Evolutionary conservation across 441 rosid genomes (phyloP), one percentile per base, ranked within the genome.

Genomic region (Adansonia madagascariensis): DNA sequence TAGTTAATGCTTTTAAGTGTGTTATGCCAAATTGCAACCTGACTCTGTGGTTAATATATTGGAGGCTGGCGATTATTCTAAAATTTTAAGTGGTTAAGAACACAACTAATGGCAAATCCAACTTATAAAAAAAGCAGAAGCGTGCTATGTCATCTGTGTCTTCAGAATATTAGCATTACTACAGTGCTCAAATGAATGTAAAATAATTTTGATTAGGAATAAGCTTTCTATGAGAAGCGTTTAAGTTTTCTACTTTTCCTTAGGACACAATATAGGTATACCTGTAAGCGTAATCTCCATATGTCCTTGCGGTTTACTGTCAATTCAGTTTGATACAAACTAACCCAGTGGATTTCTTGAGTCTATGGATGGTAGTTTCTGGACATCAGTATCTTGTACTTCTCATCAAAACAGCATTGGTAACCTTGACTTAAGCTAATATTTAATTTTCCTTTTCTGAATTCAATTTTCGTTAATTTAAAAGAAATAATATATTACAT

Each of bases 1-100:
- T 31, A 77, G n/a, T 75, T 59, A 55, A 44, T 73, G 60, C 62
- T 81, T 15, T 66, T 64, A 53, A 31, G 44, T 49, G 18, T 68
- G 73, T 57, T 73, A 18, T 55, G 11, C 9, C 63, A 56, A 20
- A 52, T 72, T 18, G 62, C 63, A 35, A 10, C 52, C 49, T 72
- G 65, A 56, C 64, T 56, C 50, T 22, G 4, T 61, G 56, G 73
- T 69, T 50, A 22, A 49, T 69, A 7, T 47, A 14, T 69, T 24
- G 43, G 73, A 46, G 59, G 43, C 49, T 1, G 22, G 20, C 8
- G 8, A 35, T 56, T 56, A 72, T 72, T 71, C 18, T 72, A 18
- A 56, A 41, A 11, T 20, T 56, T 72, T 18, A 72, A 56, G 52
- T 56, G 47, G 74, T 17, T n/a, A 27, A 56, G 52, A 39, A 39